Conservation (phyloP, 2,329 filamentous ascomycete genomes). For the Ceratocystis harringtonii region DNA sequence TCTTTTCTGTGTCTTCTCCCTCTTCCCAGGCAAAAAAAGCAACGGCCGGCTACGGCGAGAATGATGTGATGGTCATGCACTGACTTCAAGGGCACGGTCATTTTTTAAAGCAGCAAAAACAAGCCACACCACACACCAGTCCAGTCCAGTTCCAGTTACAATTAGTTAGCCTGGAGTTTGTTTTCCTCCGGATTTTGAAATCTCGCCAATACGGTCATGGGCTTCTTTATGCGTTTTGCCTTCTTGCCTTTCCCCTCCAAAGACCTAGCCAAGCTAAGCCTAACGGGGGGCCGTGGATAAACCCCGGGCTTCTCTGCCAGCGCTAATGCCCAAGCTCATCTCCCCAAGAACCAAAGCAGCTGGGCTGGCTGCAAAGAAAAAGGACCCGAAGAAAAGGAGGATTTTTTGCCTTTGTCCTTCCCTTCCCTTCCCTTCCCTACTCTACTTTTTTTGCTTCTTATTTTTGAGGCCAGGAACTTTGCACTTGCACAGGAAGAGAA, state of each 20-base stretch:
- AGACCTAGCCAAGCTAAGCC: neutral
- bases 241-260: neutral
- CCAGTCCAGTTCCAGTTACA: neutral
- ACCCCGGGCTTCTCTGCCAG: neutral
- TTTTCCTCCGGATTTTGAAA: too few relatives aligned
- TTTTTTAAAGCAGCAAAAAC: neutral
- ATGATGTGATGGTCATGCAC: neutral
- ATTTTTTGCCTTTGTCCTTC: neutral
- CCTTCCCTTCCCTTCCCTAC: neutral
- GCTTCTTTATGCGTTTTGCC: neutral
- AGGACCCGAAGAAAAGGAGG: neutral
- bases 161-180: too few relatives aligned
- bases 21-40: neutral
- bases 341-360: neutral
- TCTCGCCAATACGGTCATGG: neutral
- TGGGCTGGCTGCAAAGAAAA: neutral
- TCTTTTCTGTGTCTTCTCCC: neutral
- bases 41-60: neutral
- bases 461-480: constrained; percentile 3
- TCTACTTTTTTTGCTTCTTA: neutral
- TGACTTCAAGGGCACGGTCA: neutral
- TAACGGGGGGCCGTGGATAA: neutral
- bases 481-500: neutral
- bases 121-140: neutral
- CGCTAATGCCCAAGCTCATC: neutral